Conservation (phyloP, 371 early-diverging fungal species). For the Actinomucor elegans region DNA sequence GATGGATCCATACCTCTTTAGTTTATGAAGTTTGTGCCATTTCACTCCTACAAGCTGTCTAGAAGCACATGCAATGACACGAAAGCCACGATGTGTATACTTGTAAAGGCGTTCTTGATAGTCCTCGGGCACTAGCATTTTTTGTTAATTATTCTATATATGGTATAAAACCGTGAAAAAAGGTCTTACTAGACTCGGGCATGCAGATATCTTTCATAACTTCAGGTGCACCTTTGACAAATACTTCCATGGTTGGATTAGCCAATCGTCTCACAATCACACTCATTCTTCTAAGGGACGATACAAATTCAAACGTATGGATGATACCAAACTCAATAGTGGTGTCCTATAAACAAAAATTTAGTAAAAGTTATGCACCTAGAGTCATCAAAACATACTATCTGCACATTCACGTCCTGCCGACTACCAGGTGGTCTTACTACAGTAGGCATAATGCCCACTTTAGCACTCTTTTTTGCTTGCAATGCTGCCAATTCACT, state of each 20-base stretch:
- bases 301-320: conserved; percentile 95
- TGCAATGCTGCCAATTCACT: conserved; percentile 34
- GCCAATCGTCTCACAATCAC: conserved; percentile 84
- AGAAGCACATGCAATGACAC: conserved; percentile 93
- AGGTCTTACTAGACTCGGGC: conserved; percentile 57
- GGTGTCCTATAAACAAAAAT: not conserved
- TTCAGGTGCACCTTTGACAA: conserved; percentile 98
- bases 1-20: conserved; percentile 51
- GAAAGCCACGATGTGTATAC: conserved; percentile 94
- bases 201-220: conserved; percentile 85
- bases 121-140: conserved; percentile 72
- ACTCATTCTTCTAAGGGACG: conserved; percentile 91
- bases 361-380: no score
- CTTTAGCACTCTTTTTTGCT: conserved; percentile 40
- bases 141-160: not conserved
- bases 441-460: conserved; percentile 75
- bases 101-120: conserved; percentile 76
- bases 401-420: conserved; percentile 33
- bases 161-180: conserved; percentile 1
- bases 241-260: conserved; percentile 77
- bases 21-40: conserved; percentile 77
- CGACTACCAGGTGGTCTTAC: conserved; percentile 83
- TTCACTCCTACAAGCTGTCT: conserved; percentile 69
- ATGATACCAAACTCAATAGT: conserved; percentile 87
- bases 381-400: conserved; percentile 22